Evolutionary conservation across 805 yeast genomes (phyloP).

Genomic region (Sugiyamaella americana): DNA sequence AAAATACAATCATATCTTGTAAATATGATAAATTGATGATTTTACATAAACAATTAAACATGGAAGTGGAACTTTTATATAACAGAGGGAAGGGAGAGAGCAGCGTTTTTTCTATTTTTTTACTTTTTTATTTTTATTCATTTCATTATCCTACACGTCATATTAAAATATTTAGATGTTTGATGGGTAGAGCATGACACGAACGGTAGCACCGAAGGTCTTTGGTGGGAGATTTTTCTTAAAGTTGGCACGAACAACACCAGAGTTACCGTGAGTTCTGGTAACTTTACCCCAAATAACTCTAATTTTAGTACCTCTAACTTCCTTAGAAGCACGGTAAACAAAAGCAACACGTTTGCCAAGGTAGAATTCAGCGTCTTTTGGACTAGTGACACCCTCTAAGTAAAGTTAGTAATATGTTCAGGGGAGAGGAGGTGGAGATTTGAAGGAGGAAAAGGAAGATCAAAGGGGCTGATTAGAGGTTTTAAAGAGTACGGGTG

Average conservation of each 20-base stretch:
- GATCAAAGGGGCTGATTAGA: too few relatives aligned
- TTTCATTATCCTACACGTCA: neutral
- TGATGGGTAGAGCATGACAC: constrained; percentile 99
- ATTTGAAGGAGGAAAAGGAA: too few relatives aligned
- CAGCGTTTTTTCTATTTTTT: too few relatives aligned
- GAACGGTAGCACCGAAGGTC: constrained; percentile 99
- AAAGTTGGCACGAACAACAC: constrained; percentile 98
- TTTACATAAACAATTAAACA: too few relatives aligned
- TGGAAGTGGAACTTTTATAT: too few relatives aligned
- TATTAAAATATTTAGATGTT: constrained; percentile 66
- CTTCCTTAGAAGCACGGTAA: constrained; percentile 96
- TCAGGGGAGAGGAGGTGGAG: too few relatives aligned
- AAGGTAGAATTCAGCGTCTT: constrained; percentile 97
- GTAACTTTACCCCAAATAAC: constrained; percentile 99
- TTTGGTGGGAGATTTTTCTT: constrained; percentile 98
- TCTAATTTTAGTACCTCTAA: constrained; percentile 98
- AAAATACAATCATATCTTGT: too few relatives aligned
- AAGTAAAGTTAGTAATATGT: neutral
- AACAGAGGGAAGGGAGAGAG: too few relatives aligned
- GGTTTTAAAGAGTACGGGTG: too few relatives aligned
- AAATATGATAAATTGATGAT: too few relatives aligned
- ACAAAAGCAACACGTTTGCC: constrained; percentile 99
- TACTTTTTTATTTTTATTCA: neutral
- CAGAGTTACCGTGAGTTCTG: constrained; percentile 98
- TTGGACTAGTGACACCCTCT: constrained; percentile 87